A percentile compares a stretch with the other conserved stretches of the same genome.
Conservation (phyloP, 164 flowering plant genomes). For the Nelumbo lutea region DNA sequence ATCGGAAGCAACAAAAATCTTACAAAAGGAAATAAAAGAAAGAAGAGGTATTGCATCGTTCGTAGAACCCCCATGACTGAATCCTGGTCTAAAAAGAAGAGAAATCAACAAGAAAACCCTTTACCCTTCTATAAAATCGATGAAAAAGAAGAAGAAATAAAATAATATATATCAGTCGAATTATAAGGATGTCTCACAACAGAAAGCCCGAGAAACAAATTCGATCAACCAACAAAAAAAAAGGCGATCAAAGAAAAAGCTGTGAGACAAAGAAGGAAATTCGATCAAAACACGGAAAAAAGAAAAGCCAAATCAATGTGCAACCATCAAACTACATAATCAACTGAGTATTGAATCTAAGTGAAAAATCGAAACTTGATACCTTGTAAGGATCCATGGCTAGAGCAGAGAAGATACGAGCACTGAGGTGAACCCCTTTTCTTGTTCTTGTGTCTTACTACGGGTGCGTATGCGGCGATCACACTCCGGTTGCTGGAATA, state of each 20-base stretch:
- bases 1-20: not conserved
- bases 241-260: not conserved
- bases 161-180: not conserved
- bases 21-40: not conserved
- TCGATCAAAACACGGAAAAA: not conserved
- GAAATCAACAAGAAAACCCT: not conserved
- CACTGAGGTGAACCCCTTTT: not conserved
- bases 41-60: not conserved
- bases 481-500: not conserved
- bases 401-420: not conserved
- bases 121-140: not conserved
- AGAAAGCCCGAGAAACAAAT: not conserved
- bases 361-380: not conserved
- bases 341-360: not conserved
- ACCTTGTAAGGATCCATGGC: constrained; percentile 92
- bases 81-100: not conserved
- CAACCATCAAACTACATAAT: not conserved
- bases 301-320: not conserved
- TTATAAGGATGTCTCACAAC: not conserved
- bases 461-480: not conserved
- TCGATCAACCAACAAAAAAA: not conserved
- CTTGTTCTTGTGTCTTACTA: not conserved
- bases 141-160: not conserved
- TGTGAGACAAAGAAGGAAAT: not conserved
- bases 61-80: constrained; percentile 4